Evolutionary conservation across 2,329 filamentous ascomycete species (phyloP).

Genomic region (Didymella exigua): DNA sequence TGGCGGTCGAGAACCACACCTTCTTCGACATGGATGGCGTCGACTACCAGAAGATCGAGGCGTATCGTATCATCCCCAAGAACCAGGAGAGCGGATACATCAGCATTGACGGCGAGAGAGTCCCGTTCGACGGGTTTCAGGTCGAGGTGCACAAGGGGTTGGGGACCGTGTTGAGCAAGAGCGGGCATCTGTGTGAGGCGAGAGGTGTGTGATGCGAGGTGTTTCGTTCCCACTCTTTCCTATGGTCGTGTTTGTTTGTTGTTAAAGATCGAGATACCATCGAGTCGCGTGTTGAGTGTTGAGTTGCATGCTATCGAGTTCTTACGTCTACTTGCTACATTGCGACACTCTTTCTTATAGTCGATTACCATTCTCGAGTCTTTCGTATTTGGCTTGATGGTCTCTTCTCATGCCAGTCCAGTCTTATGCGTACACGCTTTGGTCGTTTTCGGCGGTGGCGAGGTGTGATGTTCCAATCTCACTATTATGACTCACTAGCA

Average conservation of each 20-base stretch:
- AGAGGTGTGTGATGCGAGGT: slow-evolving; percentile 33
- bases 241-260: not conserved
- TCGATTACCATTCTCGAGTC: too few relatives aligned
- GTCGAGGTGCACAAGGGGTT: slow-evolving; percentile 83
- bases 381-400: too few relatives aligned
- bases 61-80: slow-evolving; percentile 81
- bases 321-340: not conserved
- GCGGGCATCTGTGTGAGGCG: slow-evolving; percentile 72
- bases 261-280: slow-evolving; percentile 6
- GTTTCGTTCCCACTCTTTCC: not conserved
- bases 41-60: slow-evolving; percentile 82
- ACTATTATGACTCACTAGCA: slow-evolving; percentile 1
- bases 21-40: slow-evolving; percentile 83
- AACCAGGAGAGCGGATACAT: slow-evolving; percentile 72
- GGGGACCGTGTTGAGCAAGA: slow-evolving; percentile 82
- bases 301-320: not conserved
- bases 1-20: slow-evolving; percentile 71
- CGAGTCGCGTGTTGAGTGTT: not conserved
- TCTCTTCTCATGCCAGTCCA: not conserved
- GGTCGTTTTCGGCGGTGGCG: not conserved
- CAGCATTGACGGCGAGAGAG: slow-evolving; percentile 88
- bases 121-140: slow-evolving; percentile 89
- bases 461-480: not conserved
- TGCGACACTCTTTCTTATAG: not conserved
- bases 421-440: too few relatives aligned